Conservation (phyloP, 768 basidiomycete species). For the Russula dissimulans region DNA sequence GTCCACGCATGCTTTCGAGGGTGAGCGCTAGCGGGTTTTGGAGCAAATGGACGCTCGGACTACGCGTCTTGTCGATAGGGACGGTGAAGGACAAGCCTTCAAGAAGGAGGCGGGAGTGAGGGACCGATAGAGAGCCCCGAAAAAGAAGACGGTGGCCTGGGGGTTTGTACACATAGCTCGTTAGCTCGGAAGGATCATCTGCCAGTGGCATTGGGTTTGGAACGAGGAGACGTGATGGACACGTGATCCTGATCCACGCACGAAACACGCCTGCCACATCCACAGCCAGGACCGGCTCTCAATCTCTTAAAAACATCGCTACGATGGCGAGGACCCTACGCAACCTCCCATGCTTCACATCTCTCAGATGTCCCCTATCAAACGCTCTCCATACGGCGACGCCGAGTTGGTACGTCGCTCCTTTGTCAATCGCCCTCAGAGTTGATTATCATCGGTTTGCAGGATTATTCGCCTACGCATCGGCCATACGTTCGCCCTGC, state of each 20-base stretch:
- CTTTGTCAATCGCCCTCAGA: background rate
- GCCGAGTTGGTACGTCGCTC: background rate
- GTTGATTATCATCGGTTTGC: background rate
- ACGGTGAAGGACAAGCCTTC: conserved; percentile 67
- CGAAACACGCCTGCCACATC: conserved; percentile 1
- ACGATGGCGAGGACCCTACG: background rate
- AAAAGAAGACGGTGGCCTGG: conserved; percentile 52
- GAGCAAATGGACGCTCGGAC: conserved; percentile 32
- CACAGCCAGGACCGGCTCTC: background rate
- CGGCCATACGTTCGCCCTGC: conserved; percentile 3
- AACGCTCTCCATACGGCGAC: background rate
- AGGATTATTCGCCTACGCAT: background rate
- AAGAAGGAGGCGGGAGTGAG: conserved; percentile 61
- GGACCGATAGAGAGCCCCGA: conserved; percentile 63
- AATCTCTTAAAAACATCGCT: conserved; percentile 7
- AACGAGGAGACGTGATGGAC: too few species aligned
- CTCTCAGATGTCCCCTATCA: background rate
- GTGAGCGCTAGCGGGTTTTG: conserved; percentile 63
- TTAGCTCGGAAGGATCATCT: conserved; percentile 15
- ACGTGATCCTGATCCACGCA: conserved; percentile 9
- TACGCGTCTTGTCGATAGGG: conserved; percentile 29
- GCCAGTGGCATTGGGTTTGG: background rate
- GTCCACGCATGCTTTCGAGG: conserved; percentile 72
- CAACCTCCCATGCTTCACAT: background rate
- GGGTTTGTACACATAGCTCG: conserved; percentile 25